phyloP scores from a whole-genome alignment of 768 basidiomycete species.

The Chiua virens region DNA sequence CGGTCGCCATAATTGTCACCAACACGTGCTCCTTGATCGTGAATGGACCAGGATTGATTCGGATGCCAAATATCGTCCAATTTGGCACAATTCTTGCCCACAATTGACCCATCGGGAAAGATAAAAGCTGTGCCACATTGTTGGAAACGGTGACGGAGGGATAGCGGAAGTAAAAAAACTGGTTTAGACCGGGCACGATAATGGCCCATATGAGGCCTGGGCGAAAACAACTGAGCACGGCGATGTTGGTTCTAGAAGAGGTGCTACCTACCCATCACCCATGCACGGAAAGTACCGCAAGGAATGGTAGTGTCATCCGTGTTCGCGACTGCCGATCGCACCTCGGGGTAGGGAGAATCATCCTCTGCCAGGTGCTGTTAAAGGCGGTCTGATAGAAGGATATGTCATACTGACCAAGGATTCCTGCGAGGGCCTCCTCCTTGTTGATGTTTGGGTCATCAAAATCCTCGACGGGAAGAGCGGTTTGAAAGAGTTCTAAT shows the following conservation, averaged over 20 bases:
- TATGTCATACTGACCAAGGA: conserved; percentile 20
- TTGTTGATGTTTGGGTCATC: conserved; percentile 40
- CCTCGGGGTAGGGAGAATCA: conserved; percentile 86
- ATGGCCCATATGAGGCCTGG: conserved; percentile 51
- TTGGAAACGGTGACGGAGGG: conserved; percentile 43
- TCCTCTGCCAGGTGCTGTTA: conserved; percentile 41
- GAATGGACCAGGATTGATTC: conserved; percentile 75
- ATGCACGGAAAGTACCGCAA: conserved; percentile 57
- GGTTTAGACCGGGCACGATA: conserved; percentile 71
- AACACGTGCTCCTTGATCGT: conserved; percentile 73
- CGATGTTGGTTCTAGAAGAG: background rate
- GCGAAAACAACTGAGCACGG: background rate
- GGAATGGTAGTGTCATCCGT: conserved; percentile 70
- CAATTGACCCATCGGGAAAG: conserved; percentile 64
- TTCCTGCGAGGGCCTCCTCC: conserved; percentile 24
- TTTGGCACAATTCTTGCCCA: conserved; percentile 59
- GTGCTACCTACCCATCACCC: conserved; percentile 46
- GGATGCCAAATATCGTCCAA: conserved; percentile 52
- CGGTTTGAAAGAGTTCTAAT: conserved; percentile 3
- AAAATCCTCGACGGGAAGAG: conserved; percentile 24
- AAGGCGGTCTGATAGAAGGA: conserved; percentile 4
- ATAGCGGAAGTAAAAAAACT: conserved; percentile 75
- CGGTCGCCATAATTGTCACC: conserved; percentile 69
- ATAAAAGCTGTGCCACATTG: conserved; percentile 73
- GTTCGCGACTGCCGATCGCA: conserved; percentile 73